A percentile compares a stretch with the other conserved stretches of the same genome.
These are phyloP conservation scores for Dioscorea alata DNA, from an alignment of 106 monocot species.

Conservation along the genomic window DNA sequence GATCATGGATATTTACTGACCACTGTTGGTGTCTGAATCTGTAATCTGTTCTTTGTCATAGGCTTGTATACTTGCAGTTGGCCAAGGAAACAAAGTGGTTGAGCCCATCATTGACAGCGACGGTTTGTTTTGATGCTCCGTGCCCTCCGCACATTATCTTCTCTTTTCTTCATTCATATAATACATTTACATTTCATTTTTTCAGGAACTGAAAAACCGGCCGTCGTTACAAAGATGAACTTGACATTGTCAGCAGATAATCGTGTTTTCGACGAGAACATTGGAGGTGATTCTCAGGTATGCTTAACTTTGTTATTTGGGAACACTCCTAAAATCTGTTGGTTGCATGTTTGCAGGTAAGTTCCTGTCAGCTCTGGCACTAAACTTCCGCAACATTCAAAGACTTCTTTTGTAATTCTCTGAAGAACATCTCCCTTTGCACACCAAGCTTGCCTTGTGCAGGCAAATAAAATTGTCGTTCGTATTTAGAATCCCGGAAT, in stretches of 20 bases:
- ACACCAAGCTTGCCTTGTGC: too few species aligned
- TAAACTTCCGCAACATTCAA: slow-evolving; percentile 62
- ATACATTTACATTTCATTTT: not conserved
- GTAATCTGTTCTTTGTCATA: slow-evolving; percentile 13
- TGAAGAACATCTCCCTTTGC: too few species aligned
- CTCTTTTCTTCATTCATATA: not conserved
- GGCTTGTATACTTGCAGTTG: slow-evolving; percentile 96
- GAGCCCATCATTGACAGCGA: slow-evolving; percentile 54
- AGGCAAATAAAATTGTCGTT: too few species aligned
- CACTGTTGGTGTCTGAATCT: not conserved
- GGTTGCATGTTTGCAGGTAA: slow-evolving; percentile 50
- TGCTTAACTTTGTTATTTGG: not conserved
- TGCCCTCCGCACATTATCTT: not conserved
- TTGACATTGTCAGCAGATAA: slow-evolving; percentile 90
- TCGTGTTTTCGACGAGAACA: slow-evolving; percentile 64
- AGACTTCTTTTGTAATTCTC: slow-evolving; percentile 59
- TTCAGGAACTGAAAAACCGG: slow-evolving; percentile 73
- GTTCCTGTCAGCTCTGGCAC: slow-evolving; percentile 55
- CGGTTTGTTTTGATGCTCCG: slow-evolving; percentile 34
- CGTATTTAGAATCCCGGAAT: too few species aligned
- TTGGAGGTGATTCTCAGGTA: slow-evolving; percentile 44
- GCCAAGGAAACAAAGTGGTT: slow-evolving; percentile 76
- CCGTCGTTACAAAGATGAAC: slow-evolving; percentile 79
- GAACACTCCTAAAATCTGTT: not conserved
- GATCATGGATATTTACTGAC: not conserved